Evolutionary conservation across 2,329 filamentous ascomycete genomes (phyloP), one percentile per base, ranked within the genome.

Genomic region (Drechslerella coelobrocha): DNA sequence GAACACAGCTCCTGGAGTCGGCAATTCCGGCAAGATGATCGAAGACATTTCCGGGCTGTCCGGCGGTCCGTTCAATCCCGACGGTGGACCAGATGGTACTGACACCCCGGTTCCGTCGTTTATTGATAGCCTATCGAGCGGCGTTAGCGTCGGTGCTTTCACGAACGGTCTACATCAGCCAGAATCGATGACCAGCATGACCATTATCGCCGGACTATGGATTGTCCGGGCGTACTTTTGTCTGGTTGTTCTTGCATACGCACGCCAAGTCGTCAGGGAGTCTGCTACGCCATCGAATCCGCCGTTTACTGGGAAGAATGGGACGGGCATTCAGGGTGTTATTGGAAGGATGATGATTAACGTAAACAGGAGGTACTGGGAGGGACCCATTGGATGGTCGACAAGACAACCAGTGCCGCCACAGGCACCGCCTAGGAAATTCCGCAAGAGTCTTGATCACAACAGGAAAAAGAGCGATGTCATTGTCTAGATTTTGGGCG

Each of bases 191-290:
- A 88, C 90, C 72, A 93, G 89, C 79, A 89, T 97, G 78, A 82
- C 88, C 9, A 83, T 96, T 59, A 90, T 96, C 71, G 84, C 85
- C 29, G 79, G 84, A 1, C 84, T 96, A 73, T 95, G 89, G 80
- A 81, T 88, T 10, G 82, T 96, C 41, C 85, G 92, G 27, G 79
- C 92, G 27, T 97, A 97, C 81, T 92, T 96, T 75, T 86, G 89
- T 74, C 81, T 96, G 37, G 84, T 97, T 59, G 86, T 96, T 78
- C 87, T 96, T 80, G 87, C 90, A 5, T 94, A 90, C 78, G 91
- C 92, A 2, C 86, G 91, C 73, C 85, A 88, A 77, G 88, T 90
- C 12, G 80, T 97, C 53, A 85, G 89, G 68, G 87, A 88, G 74
- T 86, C 72, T 24, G 73, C 72, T 10, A 73, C 72, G 0, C 72